A percentile compares a stretch with the other conserved stretches of the same genome.
Evolutionary conservation across 208 protist species (phyloP).

Genomic region (Leishmania amazonensis): DNA sequence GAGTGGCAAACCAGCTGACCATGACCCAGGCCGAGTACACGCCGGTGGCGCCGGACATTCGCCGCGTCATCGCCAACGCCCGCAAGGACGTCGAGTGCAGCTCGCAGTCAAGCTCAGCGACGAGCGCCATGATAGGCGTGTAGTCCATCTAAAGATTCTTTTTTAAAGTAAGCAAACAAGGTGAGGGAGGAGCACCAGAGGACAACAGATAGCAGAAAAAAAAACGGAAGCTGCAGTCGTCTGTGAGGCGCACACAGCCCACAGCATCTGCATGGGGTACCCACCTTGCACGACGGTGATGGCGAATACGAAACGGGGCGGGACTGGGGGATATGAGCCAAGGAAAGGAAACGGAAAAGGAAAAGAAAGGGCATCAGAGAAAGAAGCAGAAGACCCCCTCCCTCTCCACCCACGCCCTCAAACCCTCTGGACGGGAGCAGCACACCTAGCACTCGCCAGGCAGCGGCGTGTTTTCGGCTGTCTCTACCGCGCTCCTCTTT

Average conservation of each 20-base stretch:
- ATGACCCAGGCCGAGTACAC: constrained; percentile 42
- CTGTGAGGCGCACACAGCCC: not conserved
- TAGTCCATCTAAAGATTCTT: not conserved
- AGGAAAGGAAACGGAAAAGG: not conserved
- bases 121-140: constrained; percentile 18
- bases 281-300: not conserved
- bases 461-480: not conserved
- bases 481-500: not conserved
- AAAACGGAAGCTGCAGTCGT: not conserved
- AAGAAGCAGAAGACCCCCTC: not conserved
- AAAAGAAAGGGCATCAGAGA: not conserved
- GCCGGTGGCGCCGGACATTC: constrained; percentile 47
- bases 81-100: constrained; percentile 56
- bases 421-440: not conserved
- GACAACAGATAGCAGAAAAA: not conserved
- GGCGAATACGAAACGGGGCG: not conserved
- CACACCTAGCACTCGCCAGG: not conserved
- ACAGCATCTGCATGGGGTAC: not conserved
- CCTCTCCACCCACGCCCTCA: not conserved
- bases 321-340: not conserved
- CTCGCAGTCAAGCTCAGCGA: constrained; percentile 27
- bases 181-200: not conserved
- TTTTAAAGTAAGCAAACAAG: not conserved
- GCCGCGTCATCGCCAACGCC: constrained; percentile 39
- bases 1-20: constrained; percentile 60